Conservation (phyloP, 2,329 filamentous ascomycete species). For the Calonectria pteridis region DNA sequence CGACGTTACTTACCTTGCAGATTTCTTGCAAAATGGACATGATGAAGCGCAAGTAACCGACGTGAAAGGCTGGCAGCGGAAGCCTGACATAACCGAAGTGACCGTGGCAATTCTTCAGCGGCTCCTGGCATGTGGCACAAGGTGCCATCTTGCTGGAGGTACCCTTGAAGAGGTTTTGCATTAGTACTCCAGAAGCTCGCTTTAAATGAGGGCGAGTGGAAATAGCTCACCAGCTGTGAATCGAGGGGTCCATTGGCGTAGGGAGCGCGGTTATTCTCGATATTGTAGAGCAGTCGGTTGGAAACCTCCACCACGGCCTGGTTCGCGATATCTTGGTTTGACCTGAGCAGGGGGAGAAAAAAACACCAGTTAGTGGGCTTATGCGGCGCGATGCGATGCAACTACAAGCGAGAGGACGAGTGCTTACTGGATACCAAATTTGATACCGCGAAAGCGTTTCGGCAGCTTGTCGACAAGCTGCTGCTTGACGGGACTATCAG, state of each 20-base stretch:
- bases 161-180: constrained; percentile 61
- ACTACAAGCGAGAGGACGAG: constrained; percentile 37
- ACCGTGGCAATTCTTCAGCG: constrained; percentile 87
- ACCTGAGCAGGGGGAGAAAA: constrained; percentile 61
- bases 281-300: constrained; percentile 93
- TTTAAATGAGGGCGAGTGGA: neutral
- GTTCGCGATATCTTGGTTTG: constrained; percentile 93
- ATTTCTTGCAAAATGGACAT: constrained; percentile 94
- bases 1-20: constrained; percentile 73
- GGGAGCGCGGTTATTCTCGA: constrained; percentile 81
- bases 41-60: constrained; percentile 94
- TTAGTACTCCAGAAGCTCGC: neutral
- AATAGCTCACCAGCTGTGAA: constrained; percentile 72
- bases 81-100: constrained; percentile 96
- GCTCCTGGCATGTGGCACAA: constrained; percentile 87
- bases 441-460: constrained; percentile 92
- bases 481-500: constrained; percentile 73
- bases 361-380: neutral
- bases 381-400: neutral
- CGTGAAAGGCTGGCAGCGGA: constrained; percentile 92
- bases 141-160: constrained; percentile 85
- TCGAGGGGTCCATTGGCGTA: constrained; percentile 90
- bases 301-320: constrained; percentile 95
- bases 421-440: constrained; percentile 88
- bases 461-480: constrained; percentile 91